These are phyloP conservation scores for Acanthamoeba lenticulata DNA, from an alignment of 208 protist species.

Conservation along the genomic window DNA sequence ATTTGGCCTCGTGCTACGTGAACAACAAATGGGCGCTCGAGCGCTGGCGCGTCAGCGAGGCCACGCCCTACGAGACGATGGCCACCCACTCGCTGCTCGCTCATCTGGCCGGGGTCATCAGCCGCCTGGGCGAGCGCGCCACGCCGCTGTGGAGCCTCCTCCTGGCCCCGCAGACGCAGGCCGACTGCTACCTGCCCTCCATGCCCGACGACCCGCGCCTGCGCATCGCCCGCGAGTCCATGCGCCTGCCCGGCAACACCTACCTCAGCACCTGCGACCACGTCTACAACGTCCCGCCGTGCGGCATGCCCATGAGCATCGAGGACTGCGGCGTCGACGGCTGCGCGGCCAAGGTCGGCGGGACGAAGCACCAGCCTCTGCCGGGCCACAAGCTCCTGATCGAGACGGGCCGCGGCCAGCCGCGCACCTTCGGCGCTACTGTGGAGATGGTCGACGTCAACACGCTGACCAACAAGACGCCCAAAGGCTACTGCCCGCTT, in stretches of 20 bases:
- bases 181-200: background rate
- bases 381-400: slow-evolving; percentile 18
- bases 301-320: slow-evolving; percentile 23
- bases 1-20: slow-evolving; percentile 21
- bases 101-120: background rate
- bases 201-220: slow-evolving; percentile 23
- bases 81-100: slow-evolving; percentile 25
- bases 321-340: slow-evolving; percentile 20
- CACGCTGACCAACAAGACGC: background rate
- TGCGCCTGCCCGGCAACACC: background rate
- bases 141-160: background rate
- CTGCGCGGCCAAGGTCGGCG: background rate
- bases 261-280: background rate
- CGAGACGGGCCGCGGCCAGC: background rate
- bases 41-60: background rate
- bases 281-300: slow-evolving; percentile 8
- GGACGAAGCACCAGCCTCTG: background rate
- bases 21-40: background rate
- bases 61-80: background rate
- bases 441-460: background rate
- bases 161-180: background rate
- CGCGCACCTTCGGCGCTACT: background rate
- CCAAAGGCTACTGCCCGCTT: background rate
- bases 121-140: background rate
- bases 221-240: background rate